A percentile compares a stretch with the other conserved stretches of the same genome.
phyloP scores from a whole-genome alignment of 176 grass and related monocot species.

The Elymus sibiricus region DNA sequence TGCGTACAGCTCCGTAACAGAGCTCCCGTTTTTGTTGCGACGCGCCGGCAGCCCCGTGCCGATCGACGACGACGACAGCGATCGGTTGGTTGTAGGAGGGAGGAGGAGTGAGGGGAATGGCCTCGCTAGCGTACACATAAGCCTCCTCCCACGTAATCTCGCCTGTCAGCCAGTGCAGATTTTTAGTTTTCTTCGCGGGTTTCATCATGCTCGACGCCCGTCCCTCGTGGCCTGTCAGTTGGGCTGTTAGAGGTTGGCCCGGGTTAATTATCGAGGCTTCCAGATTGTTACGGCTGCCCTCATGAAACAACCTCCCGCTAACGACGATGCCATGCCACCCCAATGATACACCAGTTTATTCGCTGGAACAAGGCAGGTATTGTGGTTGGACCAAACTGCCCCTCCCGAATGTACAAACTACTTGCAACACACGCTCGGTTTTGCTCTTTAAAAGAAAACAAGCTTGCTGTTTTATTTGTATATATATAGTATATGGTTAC shows the following conservation, averaged over 20 bases:
- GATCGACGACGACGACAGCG: neutral
- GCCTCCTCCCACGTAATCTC: neutral
- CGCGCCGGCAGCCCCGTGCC: neutral
- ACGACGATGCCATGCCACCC: neutral
- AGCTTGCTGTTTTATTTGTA: too few relatives aligned
- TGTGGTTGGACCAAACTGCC: neutral
- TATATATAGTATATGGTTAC: too few relatives aligned
- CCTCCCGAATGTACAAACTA: neutral
- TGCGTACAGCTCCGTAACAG: neutral
- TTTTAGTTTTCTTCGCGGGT: neutral
- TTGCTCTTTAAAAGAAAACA: too few relatives aligned
- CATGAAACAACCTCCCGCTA: neutral
- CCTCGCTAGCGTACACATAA: neutral
- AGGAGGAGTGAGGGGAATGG: neutral
- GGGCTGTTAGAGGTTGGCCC: neutral
- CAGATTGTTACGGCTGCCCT: neutral
- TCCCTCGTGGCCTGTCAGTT: neutral
- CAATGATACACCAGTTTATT: conserved; percentile 5
- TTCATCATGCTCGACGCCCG: neutral
- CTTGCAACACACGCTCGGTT: neutral
- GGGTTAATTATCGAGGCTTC: neutral
- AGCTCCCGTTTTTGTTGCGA: neutral
- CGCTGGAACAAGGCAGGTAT: neutral
- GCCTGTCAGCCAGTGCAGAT: neutral
- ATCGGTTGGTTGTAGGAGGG: neutral